phyloP scores from a whole-genome alignment of 441 rosid genomes.

The Aleurites moluccanus region DNA sequence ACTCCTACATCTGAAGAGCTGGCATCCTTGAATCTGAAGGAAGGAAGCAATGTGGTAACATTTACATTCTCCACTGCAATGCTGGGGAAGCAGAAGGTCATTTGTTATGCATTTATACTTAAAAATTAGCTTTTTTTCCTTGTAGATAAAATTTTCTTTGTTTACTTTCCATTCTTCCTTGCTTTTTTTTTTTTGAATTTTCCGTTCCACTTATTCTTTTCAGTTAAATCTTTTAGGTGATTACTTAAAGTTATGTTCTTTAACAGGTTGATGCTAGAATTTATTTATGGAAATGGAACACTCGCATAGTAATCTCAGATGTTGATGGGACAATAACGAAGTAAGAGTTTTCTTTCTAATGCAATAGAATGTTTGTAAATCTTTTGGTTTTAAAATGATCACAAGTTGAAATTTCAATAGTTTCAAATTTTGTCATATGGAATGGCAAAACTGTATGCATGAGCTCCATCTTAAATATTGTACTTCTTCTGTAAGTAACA shows the following conservation, averaged over 20 bases:
- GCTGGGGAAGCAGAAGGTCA: conserved; percentile 91
- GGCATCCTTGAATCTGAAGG: conserved; percentile 77
- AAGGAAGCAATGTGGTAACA: conserved; percentile 70
- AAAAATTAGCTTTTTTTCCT: not conserved
- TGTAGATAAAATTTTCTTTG: not conserved
- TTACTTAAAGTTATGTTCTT: conserved; percentile 16
- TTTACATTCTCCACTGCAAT: conserved; percentile 90
- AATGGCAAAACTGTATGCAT: not conserved
- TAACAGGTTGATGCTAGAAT: conserved; percentile 91
- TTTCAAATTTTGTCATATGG: not conserved
- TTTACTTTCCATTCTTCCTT: not conserved
- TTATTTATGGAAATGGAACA: conserved; percentile 94
- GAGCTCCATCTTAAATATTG: not conserved
- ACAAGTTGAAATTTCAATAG: not conserved
- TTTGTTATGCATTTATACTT: conserved; percentile 19
- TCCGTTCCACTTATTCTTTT: not conserved
- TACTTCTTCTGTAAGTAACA: not conserved
- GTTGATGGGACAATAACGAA: conserved; percentile 98
- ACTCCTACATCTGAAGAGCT: conserved; percentile 90
- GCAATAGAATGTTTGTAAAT: not conserved
- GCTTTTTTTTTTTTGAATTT: conserved; percentile 18
- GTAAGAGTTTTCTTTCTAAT: conserved; percentile 41
- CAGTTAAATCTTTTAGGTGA: not conserved
- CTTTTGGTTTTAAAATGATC: not conserved
- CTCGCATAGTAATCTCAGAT: conserved; percentile 87